phyloP scores from a whole-genome alignment of 2,329 filamentous ascomycete species.

The Clarireedia sp. region DNA sequence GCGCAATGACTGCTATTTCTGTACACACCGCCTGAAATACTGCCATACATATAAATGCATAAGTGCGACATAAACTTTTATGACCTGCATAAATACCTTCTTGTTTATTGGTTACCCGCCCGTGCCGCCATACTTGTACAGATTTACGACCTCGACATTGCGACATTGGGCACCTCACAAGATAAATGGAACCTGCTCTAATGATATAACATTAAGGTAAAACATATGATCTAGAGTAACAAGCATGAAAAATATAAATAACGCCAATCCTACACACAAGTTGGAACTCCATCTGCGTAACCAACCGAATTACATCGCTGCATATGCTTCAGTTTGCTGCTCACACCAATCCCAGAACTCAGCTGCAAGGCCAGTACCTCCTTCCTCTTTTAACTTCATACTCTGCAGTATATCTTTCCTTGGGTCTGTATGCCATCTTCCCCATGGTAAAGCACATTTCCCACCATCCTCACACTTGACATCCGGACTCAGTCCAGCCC shows the following conservation, averaged over 20 bases:
- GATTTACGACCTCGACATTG: too few relatives aligned
- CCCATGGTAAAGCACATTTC: not conserved
- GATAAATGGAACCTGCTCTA: too few relatives aligned
- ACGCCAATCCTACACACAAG: too few relatives aligned
- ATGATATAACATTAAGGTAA: too few relatives aligned
- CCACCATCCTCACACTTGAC: not conserved
- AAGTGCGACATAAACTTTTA: too few relatives aligned
- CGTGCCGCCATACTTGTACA: too few relatives aligned
- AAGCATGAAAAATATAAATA: too few relatives aligned
- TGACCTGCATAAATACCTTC: not conserved
- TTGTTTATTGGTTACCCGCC: too few relatives aligned
- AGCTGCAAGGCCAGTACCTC: not conserved
- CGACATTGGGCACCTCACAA: too few relatives aligned
- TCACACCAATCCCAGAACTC: conserved; percentile 1
- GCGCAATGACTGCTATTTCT: not conserved
- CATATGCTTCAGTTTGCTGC: not conserved
- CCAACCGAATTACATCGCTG: too few relatives aligned
- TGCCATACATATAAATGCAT: not conserved
- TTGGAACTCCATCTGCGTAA: too few relatives aligned
- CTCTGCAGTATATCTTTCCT: not conserved
- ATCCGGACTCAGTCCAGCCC: not conserved
- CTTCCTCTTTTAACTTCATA: not conserved
- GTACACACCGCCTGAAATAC: not conserved
- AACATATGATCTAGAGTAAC: too few relatives aligned
- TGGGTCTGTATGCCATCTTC: not conserved